Evolutionary conservation across 2,329 filamentous ascomycete species (phyloP), one percentile per base, ranked within the genome.

Genomic region (Stemphylium beticola): DNA sequence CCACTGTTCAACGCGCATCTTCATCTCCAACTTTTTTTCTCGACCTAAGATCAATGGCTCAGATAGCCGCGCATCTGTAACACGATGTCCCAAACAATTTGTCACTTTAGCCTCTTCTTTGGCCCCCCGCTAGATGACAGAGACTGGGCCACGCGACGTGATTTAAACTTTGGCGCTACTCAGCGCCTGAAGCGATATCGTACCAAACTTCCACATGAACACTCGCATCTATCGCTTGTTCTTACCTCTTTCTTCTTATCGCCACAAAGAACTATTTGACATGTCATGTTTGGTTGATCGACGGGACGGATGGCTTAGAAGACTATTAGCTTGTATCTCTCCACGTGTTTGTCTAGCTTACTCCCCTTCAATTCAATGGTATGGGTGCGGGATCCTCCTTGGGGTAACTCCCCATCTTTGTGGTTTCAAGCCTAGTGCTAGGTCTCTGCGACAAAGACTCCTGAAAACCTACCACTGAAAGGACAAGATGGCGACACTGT

Each of bases 161-260:
- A 18, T 42, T 44, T 44, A 44, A 32, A 44, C 41, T 44, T 44
- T 24, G 15, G 12, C 55, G 42, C 55, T 58, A 58, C 38, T 26
- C 14, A 14, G 31, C 20, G 34, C 38, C 50, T 42, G 49, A 31
- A 7, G 36, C 20, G 32, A 50, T n/a, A 44, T 55, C 48, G 47
- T 49, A 49, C 48, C 55, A 49, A 53, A 53, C 45, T 47, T 34
- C 24, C 43, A 7, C 26, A n/a, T 31, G 45, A 48, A 49, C 49
- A 24, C 8, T 24, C 22, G 8, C 22, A 7, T 24, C 8, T 7
- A 7, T 24, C 22, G 22, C 42, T 17, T 56, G 18, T 40, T 33
- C 49, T 52, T 11, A 32, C 18, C 10, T 32, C 39, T 24, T 32
- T 24, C 22, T 24, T 7, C 22, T 24, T 24, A 24, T 24, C 22